Conservation (phyloP, 2,329 filamentous ascomycete species). For the Cladosporium sp. region DNA sequence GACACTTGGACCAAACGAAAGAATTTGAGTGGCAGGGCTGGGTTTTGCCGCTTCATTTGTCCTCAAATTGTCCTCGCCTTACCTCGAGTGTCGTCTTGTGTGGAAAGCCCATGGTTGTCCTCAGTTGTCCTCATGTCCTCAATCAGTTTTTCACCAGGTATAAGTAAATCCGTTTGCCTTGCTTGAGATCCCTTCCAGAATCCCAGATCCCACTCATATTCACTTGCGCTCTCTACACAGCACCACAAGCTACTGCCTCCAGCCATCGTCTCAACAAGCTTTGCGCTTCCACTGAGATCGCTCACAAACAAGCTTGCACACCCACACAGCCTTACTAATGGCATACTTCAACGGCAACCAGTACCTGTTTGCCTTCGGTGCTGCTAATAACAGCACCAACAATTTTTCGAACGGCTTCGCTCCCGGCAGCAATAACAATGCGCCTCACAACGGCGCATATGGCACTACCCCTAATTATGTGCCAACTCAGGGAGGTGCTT, state of each 20-base stretch:
- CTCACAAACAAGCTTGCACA: background rate
- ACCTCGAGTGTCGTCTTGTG: background rate
- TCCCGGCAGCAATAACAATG: background rate
- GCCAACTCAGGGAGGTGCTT: background rate
- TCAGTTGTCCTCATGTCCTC: background rate
- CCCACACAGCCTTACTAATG: background rate
- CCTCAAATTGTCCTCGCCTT: background rate
- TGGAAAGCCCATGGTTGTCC: background rate
- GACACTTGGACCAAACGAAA: background rate
- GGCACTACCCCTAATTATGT: background rate
- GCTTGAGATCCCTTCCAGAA: background rate
- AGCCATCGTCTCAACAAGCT: background rate
- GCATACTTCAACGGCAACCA: background rate
- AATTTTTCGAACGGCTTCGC: background rate
- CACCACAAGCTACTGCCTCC: conserved; percentile 2
- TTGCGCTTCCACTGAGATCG: background rate
- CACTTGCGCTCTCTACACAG: background rate
- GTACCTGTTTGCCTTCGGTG: background rate
- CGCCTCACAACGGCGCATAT: background rate
- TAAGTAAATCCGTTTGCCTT: background rate
- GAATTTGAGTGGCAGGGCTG: background rate
- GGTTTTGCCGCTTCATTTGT: background rate
- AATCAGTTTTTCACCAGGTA: background rate
- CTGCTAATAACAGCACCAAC: background rate
- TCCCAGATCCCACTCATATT: background rate